Evolutionary conservation across 352 stramenopile genomes (phyloP).

Genomic region (Thalassiosira mediterranea): DNA sequence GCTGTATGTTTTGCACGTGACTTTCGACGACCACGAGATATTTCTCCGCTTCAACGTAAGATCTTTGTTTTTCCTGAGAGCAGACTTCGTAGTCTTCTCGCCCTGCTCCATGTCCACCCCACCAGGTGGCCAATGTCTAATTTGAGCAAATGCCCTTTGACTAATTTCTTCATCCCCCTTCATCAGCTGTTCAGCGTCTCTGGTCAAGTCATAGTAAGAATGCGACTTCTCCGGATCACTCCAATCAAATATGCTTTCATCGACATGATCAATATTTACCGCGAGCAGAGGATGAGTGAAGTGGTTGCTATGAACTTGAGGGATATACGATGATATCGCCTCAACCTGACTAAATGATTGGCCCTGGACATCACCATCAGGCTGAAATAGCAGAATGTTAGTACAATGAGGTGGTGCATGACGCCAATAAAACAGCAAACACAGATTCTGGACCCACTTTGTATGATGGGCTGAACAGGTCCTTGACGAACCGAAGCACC

Average conservation of each 20-base stretch:
- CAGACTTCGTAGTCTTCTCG: constrained; percentile 30
- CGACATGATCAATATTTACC: constrained; percentile 65
- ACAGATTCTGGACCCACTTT: constrained; percentile 54
- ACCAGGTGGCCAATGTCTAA: constrained; percentile 65
- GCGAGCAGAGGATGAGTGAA: constrained; percentile 77
- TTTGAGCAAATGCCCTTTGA: constrained; percentile 61
- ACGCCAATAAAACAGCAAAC: no score
- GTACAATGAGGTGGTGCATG: constrained; percentile 5
- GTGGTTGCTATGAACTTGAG: constrained; percentile 59
- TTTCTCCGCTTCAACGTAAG: constrained; percentile 21
- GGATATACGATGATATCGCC: constrained; percentile 72
- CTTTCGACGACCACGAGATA: constrained; percentile 57
- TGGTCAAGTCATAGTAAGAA: constrained; percentile 79
- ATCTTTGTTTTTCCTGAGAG: constrained; percentile 46
- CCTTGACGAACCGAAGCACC: constrained; percentile 34
- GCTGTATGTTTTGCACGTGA: constrained; percentile 63
- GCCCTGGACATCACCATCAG: constrained; percentile 58
- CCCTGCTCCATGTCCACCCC: constrained; percentile 1
- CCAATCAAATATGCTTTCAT: constrained; percentile 73
- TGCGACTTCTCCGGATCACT: constrained; percentile 63
- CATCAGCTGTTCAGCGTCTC: constrained; percentile 73
- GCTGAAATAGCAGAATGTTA: constrained; percentile 13
- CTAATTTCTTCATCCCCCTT: constrained; percentile 51
- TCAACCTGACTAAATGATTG: constrained; percentile 67
- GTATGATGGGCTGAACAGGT: constrained; percentile 59